Evolutionary conservation across 108 stramenopile species (phyloP), one percentile per base, ranked within the genome.

Genomic region (Asterionellopsis glacialis): DNA sequence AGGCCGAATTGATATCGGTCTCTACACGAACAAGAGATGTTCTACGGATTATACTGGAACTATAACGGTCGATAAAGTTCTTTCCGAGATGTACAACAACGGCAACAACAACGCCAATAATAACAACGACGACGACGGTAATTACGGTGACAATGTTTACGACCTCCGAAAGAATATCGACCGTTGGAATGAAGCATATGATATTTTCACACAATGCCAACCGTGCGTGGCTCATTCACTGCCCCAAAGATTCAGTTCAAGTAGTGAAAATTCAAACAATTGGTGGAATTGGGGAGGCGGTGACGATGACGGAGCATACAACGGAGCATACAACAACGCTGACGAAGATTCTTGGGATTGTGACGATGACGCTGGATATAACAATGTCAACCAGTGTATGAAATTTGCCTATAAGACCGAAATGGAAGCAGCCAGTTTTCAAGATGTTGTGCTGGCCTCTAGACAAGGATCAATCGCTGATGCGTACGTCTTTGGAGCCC

Each of bases 281-380:
- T 42, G 26, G n/a, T 18, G 53, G 13, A 57, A 55, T 40, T 19
- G 38, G 24, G 28, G 27, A 57, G 57, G 57, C 12, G 57, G 38
- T 6, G 57, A 39, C 7, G 33, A 33, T 33, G 33, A 33, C 33
- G 61, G 68, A 67, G 57, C 41, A 73, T 33, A 33, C 33, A 33
- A 33, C 33, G 2, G 7, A 2, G 7, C 2, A 2, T 5, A 7
- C 33, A 33, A 33, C 33, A 33, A 7, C 33, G 7, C 2, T 33
- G 33, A 33, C 33, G 33, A 33, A 7, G 23, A 71, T 67, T 24
- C 64, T 40, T 83, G 73, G 53, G 49, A 71, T 23, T 83, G 82
- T 60, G 61, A 79, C 38, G 82, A 83, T 43, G 77, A 73, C 22
- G 82, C 82, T 14, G 82, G 71, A 15, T 83, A 83, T 58, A 75